A percentile compares a stretch with the other conserved stretches of the same genome.
Evolutionary conservation across 2,329 filamentous ascomycete genomes (phyloP).

Genomic region (Cytospora schulzeri): DNA sequence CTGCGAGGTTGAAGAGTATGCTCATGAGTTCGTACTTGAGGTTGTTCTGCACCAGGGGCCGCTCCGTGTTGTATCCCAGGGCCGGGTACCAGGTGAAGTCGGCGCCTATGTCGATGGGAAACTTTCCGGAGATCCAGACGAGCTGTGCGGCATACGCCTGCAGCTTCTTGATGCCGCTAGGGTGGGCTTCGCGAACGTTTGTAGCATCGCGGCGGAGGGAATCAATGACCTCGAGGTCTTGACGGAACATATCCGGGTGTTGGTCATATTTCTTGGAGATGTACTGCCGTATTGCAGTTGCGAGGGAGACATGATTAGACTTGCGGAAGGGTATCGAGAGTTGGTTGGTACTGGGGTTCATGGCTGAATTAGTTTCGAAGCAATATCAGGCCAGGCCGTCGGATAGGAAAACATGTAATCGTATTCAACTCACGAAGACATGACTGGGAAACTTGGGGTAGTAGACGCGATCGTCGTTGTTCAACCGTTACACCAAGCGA

Average conservation of each 20-base stretch:
- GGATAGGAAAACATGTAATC: background rate
- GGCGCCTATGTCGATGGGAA: slow-evolving; percentile 92
- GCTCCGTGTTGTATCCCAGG: slow-evolving; percentile 83
- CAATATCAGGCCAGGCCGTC: background rate
- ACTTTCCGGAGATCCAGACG: slow-evolving; percentile 91
- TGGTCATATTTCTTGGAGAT: slow-evolving; percentile 99
- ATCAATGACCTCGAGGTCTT: slow-evolving; percentile 84
- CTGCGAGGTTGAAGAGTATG: slow-evolving; percentile 87
- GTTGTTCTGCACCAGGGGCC: slow-evolving; percentile 68
- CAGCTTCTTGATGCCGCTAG: slow-evolving; percentile 84
- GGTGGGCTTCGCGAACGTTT: slow-evolving; percentile 84
- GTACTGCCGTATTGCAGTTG: slow-evolving; percentile 85
- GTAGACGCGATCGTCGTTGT: background rate
- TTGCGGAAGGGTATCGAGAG: slow-evolving; percentile 86
- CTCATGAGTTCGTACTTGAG: slow-evolving; percentile 86
- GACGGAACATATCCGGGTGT: slow-evolving; percentile 92
- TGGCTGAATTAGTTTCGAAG: slow-evolving; percentile 5
- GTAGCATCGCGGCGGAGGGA: slow-evolving; percentile 81
- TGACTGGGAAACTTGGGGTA: background rate
- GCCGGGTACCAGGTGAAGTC: slow-evolving; percentile 97
- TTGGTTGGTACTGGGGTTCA: slow-evolving; percentile 52
- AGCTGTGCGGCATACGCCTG: slow-evolving; percentile 90
- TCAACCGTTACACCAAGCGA: background rate
- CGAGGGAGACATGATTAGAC: slow-evolving; percentile 76
- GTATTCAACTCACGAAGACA: slow-evolving; percentile 20